Evolutionary conservation across 1,284 basidiomycete genomes (phyloP), one percentile per base, ranked within the genome.

Genomic region (Cryptococcus sp.): DNA sequence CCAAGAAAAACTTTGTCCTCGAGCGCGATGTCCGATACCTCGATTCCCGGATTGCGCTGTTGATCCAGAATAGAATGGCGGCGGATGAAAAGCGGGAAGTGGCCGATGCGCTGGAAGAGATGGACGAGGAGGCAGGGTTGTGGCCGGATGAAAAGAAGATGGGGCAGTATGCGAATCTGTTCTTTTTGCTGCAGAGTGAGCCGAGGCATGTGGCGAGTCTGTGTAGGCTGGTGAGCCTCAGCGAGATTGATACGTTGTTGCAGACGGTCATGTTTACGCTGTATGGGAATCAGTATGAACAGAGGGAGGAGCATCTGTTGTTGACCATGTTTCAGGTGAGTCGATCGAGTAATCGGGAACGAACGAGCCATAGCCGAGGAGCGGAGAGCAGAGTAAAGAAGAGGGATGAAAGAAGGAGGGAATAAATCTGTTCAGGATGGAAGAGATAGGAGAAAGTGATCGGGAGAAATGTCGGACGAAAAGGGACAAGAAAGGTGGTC

Each of bases 241-340:
- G 87, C 39, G 94, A 98, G 77, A 97, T 98, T 64, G 94, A 99
- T 74, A 97, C 93, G 35, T 84, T 99, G 47, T 82, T 99, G 22
- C 95, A 99, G 73, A 99, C 95, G 4, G 94, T 99, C 75, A 98
- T 99, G 95, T 98, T 98, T 76, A 97, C 94, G 18, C 82, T 99
- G 31, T 98, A 97, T 72, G 95, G 94, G 59, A 97, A 97, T 77
- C 95, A 98, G 75, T 98, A 98, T 77, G 95, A 98, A 76, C 91
- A 87, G 66, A 80, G 94, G 62, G 95, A 98, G 76, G 95, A 99
- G 75, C 95, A 98, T 74, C 76, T 99, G 41, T 83, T 98, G 50
- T 79, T 99, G 59, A 97, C 94, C 52, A 97, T 99, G 94, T 97
- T 99, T 75, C 80, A 81, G 69, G 79, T 79, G 53, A 58, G 76